Conservation (phyloP, 2,329 filamentous ascomycete species). For the Colletotrichum sp. region DNA sequence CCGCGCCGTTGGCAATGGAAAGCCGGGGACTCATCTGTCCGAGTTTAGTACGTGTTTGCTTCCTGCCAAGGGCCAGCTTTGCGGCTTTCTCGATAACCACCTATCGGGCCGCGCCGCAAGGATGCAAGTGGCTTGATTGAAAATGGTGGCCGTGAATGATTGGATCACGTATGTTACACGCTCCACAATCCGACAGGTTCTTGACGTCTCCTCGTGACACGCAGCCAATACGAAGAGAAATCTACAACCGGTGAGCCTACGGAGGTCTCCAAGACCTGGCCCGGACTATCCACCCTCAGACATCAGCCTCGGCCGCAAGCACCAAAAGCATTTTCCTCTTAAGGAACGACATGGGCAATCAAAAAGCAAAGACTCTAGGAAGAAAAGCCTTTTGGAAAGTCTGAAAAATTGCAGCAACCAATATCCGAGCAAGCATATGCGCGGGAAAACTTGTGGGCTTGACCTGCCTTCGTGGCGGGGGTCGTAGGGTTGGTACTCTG, state of each 20-base stretch:
- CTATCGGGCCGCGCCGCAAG: conserved; percentile 14
- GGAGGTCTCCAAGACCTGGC: background rate
- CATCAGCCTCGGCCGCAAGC: background rate
- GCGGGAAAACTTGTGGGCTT: background rate
- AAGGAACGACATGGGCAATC: background rate
- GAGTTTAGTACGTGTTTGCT: background rate
- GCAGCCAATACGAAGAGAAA: background rate
- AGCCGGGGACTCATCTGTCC: background rate
- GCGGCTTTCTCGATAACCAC: background rate
- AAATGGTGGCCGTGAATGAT: background rate
- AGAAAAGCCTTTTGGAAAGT: background rate
- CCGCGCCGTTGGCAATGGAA: background rate
- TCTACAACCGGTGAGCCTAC: background rate
- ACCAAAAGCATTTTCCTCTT: background rate
- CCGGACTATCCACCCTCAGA: background rate
- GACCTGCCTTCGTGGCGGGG: background rate
- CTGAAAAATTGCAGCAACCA: background rate
- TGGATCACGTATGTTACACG: background rate
- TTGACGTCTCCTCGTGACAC: background rate
- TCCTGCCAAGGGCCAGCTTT: background rate
- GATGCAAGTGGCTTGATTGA: background rate
- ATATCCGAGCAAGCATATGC: background rate
- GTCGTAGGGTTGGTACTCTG: background rate
- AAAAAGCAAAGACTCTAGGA: background rate
- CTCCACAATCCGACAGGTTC: background rate